phyloP scores from a whole-genome alignment of 2,329 filamentous ascomycete genomes.

The Claviceps purpurea region DNA sequence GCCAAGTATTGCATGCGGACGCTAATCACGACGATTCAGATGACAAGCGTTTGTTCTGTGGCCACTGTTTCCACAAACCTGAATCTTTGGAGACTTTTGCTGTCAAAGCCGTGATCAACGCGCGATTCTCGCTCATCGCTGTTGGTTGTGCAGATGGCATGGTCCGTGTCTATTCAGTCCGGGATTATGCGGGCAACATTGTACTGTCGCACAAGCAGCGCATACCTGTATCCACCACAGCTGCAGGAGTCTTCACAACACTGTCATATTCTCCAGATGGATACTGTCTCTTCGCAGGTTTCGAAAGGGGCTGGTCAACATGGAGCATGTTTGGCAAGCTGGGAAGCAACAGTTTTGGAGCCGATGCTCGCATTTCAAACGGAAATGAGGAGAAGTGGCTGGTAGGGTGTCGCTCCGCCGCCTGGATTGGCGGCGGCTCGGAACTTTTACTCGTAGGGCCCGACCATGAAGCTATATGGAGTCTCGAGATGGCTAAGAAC shows the following conservation, averaged over 20 bases:
- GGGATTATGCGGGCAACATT: slow-evolving; percentile 88
- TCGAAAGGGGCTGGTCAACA: slow-evolving; percentile 81
- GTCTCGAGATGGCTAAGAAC: slow-evolving; percentile 84
- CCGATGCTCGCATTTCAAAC: slow-evolving; percentile 49
- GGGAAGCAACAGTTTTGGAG: slow-evolving; percentile 69
- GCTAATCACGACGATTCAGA: slow-evolving; percentile 30
- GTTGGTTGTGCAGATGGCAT: slow-evolving; percentile 69
- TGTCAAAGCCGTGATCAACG: slow-evolving; percentile 72
- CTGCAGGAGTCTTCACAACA: slow-evolving; percentile 59
- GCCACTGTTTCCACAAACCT: slow-evolving; percentile 80
- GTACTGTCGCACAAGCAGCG: slow-evolving; percentile 69
- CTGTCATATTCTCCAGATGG: slow-evolving; percentile 87
- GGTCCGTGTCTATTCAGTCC: slow-evolving; percentile 80
- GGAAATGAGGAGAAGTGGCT: slow-evolving; percentile 73
- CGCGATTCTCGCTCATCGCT: slow-evolving; percentile 84
- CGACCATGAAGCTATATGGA: slow-evolving; percentile 69
- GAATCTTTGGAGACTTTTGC: slow-evolving; percentile 46
- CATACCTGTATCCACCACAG: slow-evolving; percentile 51
- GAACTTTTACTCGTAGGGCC: slow-evolving; percentile 64
- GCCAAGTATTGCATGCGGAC: slow-evolving; percentile 32
- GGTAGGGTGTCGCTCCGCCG: slow-evolving; percentile 60
- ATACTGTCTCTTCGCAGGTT: slow-evolving; percentile 90
- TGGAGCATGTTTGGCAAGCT: slow-evolving; percentile 97
- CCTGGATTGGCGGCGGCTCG: slow-evolving; percentile 79
- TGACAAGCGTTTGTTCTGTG: slow-evolving; percentile 63